phyloP scores from a whole-genome alignment of 768 basidiomycete species.

The Podaxis sp. region DNA sequence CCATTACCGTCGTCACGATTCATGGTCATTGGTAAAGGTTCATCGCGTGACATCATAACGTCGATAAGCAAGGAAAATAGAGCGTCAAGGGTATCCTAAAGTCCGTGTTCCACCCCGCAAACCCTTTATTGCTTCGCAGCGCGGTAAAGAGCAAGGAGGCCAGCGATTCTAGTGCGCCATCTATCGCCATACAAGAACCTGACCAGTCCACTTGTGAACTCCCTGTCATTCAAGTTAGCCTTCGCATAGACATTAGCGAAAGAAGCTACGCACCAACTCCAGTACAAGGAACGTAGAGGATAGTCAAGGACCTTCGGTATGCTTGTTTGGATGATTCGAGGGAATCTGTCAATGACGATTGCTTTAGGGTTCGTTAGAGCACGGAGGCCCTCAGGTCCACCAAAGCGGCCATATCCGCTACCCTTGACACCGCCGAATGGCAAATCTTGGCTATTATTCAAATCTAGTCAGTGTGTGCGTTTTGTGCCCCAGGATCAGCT shows the following conservation, averaged over 20 bases:
- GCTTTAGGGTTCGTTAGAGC: constrained; percentile 87
- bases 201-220: constrained; percentile 49
- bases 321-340: constrained; percentile 75
- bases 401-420: constrained; percentile 93
- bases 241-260: background rate
- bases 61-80: background rate
- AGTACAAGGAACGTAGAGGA: constrained; percentile 69
- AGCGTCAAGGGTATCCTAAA: constrained; percentile 2
- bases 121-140: constrained; percentile 31
- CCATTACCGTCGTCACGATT: background rate
- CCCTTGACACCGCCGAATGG: constrained; percentile 94
- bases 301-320: constrained; percentile 90
- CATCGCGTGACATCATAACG: background rate
- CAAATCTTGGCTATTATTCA: constrained; percentile 66
- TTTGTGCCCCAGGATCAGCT: constrained; percentile 12
- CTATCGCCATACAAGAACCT: constrained; percentile 53
- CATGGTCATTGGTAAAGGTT: background rate
- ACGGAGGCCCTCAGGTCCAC: constrained; percentile 92
- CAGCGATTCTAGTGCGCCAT: constrained; percentile 47
- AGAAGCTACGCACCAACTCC: constrained; percentile 64
- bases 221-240: constrained; percentile 32
- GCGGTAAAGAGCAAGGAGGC: constrained; percentile 37
- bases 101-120: background rate
- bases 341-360: constrained; percentile 84
- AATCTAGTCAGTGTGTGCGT: background rate